Evolutionary conservation across 2,329 filamentous ascomycete species (phyloP), one percentile per base, ranked within the genome.

Genomic region (Diaporthe velutina): DNA sequence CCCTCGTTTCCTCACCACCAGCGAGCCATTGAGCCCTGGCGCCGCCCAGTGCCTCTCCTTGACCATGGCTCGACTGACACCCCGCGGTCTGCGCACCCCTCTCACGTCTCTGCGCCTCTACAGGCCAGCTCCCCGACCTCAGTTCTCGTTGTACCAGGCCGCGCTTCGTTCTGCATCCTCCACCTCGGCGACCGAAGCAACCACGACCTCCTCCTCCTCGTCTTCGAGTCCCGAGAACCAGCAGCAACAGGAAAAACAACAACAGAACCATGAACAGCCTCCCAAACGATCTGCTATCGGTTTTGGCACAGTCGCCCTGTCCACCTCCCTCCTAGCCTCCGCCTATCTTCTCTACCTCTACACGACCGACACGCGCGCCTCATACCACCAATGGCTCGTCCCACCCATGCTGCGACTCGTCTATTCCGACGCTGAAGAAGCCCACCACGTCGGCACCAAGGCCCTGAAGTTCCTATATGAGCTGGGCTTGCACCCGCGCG

Each of bases 361-460:
- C 80, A 84, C 87, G n/a, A 95, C 93, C 71, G 94, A 95, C 82
- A 95, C 93, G 9, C 88, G 94, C 76, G 91, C 93, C 55, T 93
- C 91, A 74, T 81, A 92, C 74, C 93, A 96, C 83, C 90, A 89
- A 79, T 94, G 90, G 83, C 83, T 93, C 40, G 86, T 93, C 19
- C 92, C 94, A 2, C 93, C 90, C 0, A 81, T 92, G 25, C 81
- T 97, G 6, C 92, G 94, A 67, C 84, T 88, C 70, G 74, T 94
- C 74, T 93, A 91, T 82, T 88, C 93, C 6, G 94, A 97, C 79
- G 93, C 93, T 74, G 97, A 99, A 83, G 95, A 98, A 52, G 97
- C 96, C n/a, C 97, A 99, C 82, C 93, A 97, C 80, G 87, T 89
- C 30, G 94, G 94, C 68, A 95, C 94, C 3, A 85, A 88, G 50